phyloP scores from a whole-genome alignment of 495 filamentous ascomycete species.

The Annulohypoxylon maeteangense region DNA sequence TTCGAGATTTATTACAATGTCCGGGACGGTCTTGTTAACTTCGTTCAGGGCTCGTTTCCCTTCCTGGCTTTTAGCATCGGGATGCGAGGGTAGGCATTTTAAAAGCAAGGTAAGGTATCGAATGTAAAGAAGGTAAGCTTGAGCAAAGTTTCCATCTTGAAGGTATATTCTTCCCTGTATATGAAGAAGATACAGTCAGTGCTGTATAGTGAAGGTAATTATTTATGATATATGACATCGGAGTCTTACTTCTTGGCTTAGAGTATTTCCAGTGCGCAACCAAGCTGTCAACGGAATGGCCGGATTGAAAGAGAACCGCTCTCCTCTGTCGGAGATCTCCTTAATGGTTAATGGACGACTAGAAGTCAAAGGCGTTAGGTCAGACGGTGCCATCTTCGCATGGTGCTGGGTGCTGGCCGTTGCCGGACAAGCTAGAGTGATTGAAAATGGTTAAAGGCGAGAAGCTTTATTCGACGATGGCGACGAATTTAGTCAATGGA shows the following conservation, averaged over 20 bases:
- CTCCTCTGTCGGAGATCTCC: slow-evolving; percentile 75
- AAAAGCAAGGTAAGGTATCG: slow-evolving; percentile 80
- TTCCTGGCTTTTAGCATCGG: slow-evolving; percentile 69
- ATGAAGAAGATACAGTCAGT: slow-evolving; percentile 3
- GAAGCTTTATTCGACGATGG: slow-evolving; percentile 22
- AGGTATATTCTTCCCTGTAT: slow-evolving; percentile 71
- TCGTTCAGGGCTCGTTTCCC: slow-evolving; percentile 37
- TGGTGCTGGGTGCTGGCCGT: slow-evolving; percentile 4
- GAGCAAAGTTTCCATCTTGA: slow-evolving; percentile 83
- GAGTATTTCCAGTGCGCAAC: slow-evolving; percentile 79
- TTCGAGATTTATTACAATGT: slow-evolving; percentile 65
- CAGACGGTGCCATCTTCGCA: slow-evolving; percentile 32
- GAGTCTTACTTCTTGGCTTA: slow-evolving; percentile 79
- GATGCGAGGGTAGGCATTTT: slow-evolving; percentile 69
- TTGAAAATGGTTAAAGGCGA: neutral
- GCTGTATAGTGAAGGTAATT: neutral
- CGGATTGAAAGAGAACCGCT: slow-evolving; percentile 81
- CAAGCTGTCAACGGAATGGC: slow-evolving; percentile 79
- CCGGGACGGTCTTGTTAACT: slow-evolving; percentile 42
- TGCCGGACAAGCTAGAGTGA: slow-evolving; percentile 7
- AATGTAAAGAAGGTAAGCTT: slow-evolving; percentile 86
- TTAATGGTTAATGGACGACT: slow-evolving; percentile 73
- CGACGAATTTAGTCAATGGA: neutral
- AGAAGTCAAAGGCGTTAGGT: neutral
- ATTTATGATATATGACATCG: neutral